Conservation (phyloP, 106 monocot species). For the Narthecium ossifragum region DNA sequence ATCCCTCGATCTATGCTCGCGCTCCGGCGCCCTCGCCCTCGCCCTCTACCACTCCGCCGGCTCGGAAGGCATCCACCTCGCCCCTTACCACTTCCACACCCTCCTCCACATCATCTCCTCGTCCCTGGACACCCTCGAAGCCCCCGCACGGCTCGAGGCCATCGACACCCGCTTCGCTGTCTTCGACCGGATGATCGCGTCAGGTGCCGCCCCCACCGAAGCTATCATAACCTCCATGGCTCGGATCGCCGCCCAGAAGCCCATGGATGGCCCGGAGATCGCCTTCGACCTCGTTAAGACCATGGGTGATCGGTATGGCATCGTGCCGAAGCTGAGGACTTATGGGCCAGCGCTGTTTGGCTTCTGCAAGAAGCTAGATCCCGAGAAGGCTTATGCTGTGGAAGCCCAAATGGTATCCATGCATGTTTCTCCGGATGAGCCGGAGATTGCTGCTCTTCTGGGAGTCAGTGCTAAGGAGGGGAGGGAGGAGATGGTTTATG, state of each 20-base stretch:
- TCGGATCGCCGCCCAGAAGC: conserved; percentile 35
- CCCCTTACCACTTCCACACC: conserved; percentile 68
- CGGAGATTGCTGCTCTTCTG: conserved; percentile 61
- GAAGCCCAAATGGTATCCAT: conserved; percentile 54
- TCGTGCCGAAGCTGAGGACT: conserved; percentile 52
- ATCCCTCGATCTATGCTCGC: conserved; percentile 53
- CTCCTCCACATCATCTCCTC: conserved; percentile 67
- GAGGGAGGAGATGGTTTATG: conserved; percentile 69
- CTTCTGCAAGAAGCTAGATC: conserved; percentile 36
- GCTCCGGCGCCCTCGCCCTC: conserved; percentile 45
- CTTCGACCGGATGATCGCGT: conserved; percentile 64
- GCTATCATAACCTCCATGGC: conserved; percentile 76
- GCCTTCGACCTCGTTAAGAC: conserved; percentile 75
- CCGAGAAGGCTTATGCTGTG: conserved; percentile 76
- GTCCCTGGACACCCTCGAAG: conserved; percentile 15
- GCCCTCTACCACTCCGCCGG: conserved; percentile 42
- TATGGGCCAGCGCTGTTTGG: conserved; percentile 61
- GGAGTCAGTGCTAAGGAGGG: conserved; percentile 52
- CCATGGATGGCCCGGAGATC: conserved; percentile 26
- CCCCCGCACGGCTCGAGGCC: conserved; percentile 3
- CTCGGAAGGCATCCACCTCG: conserved; percentile 24
- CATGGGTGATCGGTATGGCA: conserved; percentile 54
- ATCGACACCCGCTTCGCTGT: conserved; percentile 35
- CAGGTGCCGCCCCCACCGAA: conserved; percentile 49
- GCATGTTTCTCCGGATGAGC: conserved; percentile 57